A percentile compares a stretch with the other conserved stretches of the same genome.
These are phyloP conservation scores for Neospora caninum DNA, from an alignment of 169 alveolate genomes.

Conservation along the genomic window DNA sequence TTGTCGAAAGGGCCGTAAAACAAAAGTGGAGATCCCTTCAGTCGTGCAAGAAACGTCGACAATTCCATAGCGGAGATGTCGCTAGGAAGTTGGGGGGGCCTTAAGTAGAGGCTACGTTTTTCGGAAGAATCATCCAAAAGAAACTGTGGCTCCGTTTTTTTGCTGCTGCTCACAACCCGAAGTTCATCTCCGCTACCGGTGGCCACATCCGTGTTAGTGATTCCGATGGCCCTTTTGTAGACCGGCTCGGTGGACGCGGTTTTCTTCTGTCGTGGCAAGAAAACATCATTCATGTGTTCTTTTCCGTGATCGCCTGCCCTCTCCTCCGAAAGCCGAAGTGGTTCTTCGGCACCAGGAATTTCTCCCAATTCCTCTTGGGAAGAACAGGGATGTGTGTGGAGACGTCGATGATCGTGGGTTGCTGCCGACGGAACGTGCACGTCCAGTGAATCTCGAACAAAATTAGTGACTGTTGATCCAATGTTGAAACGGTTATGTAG, in stretches of 20 bases:
- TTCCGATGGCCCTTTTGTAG: too few species aligned
- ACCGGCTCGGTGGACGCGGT: too few species aligned
- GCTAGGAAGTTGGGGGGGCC: constrained; percentile 22
- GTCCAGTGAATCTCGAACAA: too few species aligned
- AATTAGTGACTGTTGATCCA: too few species aligned
- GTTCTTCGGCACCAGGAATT: not conserved
- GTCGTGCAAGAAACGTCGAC: constrained; percentile 1
- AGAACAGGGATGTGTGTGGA: not conserved
- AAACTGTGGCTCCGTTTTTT: too few species aligned
- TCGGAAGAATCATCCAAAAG: too few species aligned
- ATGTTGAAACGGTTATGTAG: too few species aligned
- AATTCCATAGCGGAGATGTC: not conserved
- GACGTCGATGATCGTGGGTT: not conserved
- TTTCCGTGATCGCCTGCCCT: not conserved
- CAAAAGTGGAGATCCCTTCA: not conserved
- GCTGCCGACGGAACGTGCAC: not conserved
- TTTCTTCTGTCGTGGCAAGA: not conserved
- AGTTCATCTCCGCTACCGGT: too few species aligned
- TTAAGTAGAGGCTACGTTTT: not conserved
- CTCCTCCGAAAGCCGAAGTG: not conserved
- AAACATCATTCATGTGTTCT: not conserved
- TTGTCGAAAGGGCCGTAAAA: constrained; percentile 27
- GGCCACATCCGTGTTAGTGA: too few species aligned
- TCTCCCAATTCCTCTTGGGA: not conserved
- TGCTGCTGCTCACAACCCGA: too few species aligned